phyloP scores from a whole-genome alignment of 495 filamentous ascomycete genomes.

The Pyrenula massariospora region DNA sequence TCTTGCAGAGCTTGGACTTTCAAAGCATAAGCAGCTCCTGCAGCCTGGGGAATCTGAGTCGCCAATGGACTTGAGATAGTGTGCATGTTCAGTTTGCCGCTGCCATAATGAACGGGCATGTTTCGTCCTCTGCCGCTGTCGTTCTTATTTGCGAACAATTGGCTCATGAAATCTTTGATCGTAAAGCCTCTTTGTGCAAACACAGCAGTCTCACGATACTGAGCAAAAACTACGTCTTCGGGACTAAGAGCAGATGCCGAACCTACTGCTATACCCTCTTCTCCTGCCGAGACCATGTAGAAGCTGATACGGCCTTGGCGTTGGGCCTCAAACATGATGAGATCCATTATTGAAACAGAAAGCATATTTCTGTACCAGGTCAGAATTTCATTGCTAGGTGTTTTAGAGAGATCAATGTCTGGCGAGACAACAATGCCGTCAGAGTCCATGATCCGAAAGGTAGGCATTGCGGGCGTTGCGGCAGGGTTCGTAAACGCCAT shows the following conservation, averaged over 20 bases:
- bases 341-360: constrained; percentile 81
- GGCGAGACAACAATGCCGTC: constrained; percentile 69
- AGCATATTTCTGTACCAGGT: constrained; percentile 59
- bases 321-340: constrained; percentile 87
- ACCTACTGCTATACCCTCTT: constrained; percentile 87
- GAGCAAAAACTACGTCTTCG: constrained; percentile 86
- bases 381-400: constrained; percentile 56
- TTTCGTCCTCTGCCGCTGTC: constrained; percentile 79
- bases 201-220: constrained; percentile 89
- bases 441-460: constrained; percentile 78
- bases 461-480: constrained; percentile 58
- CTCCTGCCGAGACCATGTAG: constrained; percentile 95
- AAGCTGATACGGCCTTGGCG: constrained; percentile 77
- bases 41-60: constrained; percentile 90
- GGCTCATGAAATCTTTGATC: constrained; percentile 82
- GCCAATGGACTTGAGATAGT: constrained; percentile 89
- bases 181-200: constrained; percentile 85
- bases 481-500: constrained; percentile 65
- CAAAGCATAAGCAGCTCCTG: constrained; percentile 87
- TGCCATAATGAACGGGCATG: constrained; percentile 97
- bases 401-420: constrained; percentile 43
- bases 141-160: constrained; percentile 80
- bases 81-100: constrained; percentile 39
- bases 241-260: constrained; percentile 68
- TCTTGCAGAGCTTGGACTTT: constrained; percentile 74